Conservation (phyloP, 768 basidiomycete species). For the Rhizopogon vesiculosus region DNA sequence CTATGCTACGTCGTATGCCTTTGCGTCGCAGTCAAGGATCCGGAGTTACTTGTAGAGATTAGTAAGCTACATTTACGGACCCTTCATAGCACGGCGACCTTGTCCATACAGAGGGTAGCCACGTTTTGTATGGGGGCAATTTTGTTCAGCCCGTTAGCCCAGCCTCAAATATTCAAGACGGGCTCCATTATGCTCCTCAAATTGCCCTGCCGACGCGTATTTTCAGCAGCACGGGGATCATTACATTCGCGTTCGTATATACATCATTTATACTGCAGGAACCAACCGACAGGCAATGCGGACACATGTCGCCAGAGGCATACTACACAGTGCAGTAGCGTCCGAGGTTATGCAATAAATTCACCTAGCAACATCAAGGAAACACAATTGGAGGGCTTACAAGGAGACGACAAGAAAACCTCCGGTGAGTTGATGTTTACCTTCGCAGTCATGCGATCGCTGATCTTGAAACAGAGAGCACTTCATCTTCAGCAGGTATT, state of each 20-base stretch:
- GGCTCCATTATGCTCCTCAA: neutral
- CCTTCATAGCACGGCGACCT: too few relatives aligned
- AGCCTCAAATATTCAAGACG: neutral
- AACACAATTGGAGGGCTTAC: neutral
- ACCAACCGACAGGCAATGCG: neutral
- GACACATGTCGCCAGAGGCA: neutral
- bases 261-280: neutral
- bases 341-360: neutral
- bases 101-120: too few relatives aligned
- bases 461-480: neutral
- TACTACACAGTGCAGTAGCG: neutral
- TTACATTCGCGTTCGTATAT: neutral
- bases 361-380: neutral
- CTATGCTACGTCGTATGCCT: neutral
- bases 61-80: too few relatives aligned
- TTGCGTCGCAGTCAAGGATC: too few relatives aligned
- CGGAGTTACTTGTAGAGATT: too few relatives aligned
- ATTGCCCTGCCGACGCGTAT: neutral
- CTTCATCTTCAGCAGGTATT: neutral
- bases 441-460: neutral
- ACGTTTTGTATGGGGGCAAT: too few relatives aligned
- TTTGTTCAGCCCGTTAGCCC: too few relatives aligned
- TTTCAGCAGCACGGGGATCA: neutral
- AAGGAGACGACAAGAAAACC: neutral
- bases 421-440: neutral